Percentiles rank a stretch among this genome's conserved stretches.
Evolutionary conservation across 2,329 filamentous ascomycete genomes (phyloP).

Genomic region (Trichoderma arundinaceum): DNA sequence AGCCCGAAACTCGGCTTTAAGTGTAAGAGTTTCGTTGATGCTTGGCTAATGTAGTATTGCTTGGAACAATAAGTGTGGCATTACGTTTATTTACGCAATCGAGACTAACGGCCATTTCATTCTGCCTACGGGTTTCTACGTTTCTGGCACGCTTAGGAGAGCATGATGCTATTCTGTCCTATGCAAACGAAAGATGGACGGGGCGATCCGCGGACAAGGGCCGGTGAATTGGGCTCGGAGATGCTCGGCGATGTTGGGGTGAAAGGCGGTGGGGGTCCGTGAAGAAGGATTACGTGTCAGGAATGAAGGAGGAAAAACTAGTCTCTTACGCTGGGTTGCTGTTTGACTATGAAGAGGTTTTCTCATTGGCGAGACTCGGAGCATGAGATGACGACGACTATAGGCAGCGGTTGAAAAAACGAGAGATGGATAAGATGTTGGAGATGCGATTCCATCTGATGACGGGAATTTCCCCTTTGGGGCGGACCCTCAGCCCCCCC

Average conservation of each 20-base stretch:
- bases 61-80: background rate
- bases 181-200: background rate
- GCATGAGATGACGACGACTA: too few species aligned
- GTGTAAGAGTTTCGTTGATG: background rate
- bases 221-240: conserved; percentile 17
- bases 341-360: too few species aligned
- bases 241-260: conserved; percentile 6
- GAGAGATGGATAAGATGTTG: too few species aligned
- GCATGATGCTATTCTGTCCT: background rate
- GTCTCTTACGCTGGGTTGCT: too few species aligned
- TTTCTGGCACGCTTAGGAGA: background rate
- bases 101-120: background rate
- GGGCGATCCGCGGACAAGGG: background rate
- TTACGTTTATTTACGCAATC: background rate
- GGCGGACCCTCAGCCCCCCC: background rate
- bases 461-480: conserved; percentile 24
- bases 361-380: too few species aligned
- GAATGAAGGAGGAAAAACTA: too few species aligned
- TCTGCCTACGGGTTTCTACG: background rate
- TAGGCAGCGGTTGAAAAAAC: background rate
- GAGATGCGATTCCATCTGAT: conserved; percentile 6
- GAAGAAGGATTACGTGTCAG: background rate
- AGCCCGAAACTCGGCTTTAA: background rate
- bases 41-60: background rate
- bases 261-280: background rate